Base-by-base conservation (phyloP, 2,329 filamentous ascomycete genomes). In the Colletotrichum sansevieriae region DNA sequence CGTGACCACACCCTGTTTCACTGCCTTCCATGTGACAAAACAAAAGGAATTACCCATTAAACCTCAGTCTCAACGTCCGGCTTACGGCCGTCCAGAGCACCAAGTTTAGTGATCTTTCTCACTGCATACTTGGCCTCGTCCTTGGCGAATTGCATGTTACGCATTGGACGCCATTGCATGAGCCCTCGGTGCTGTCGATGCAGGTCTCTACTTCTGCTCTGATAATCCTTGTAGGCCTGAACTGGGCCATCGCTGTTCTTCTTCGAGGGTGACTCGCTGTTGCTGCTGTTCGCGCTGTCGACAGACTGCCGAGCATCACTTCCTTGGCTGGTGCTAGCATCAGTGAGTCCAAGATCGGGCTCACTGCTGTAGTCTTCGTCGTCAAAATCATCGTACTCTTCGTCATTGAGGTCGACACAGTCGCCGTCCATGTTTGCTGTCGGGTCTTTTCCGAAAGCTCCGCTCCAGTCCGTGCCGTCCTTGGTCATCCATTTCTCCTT, bases 81-180 rank as follows among this genome's bases (percentile, higher is more conserved):
- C 79, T 95, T 91, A 70, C 95, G 86, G 1, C 95, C 95, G 46
- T 90, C 89, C 76, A 98, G 80, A 39, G 90, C 91, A 10, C 96
- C 85, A 76, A 93, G 90, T 75, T 92, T 91, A 78, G 91, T 92
- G 63, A 97, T 81, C 78, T 92, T 93, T 51, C 90, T 85, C 5
- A 94, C 79, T 0, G 92, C 93, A 80, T 91, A 95, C 74, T 92
- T 91, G 0, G 92, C 89, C 83, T 98, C 93, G 74, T 98, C 87
- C 81, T 96, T 97, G 49, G 91, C 95, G 78, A 98, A 98, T 72
- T 90, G 89, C 22, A 89, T 84, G 76, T 97, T 97, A 46, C 95
- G 86, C 77, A 95, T 92, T 0, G 95, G 95, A 75, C 90, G 92
- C 94, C 95, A 98, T 79, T 98, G 95, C 93, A 98, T 97, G 76